Evolutionary conservation across 1,284 basidiomycete species (phyloP), one percentile per base, ranked within the genome.

Genomic region (Fomitopsis schrenkii): DNA sequence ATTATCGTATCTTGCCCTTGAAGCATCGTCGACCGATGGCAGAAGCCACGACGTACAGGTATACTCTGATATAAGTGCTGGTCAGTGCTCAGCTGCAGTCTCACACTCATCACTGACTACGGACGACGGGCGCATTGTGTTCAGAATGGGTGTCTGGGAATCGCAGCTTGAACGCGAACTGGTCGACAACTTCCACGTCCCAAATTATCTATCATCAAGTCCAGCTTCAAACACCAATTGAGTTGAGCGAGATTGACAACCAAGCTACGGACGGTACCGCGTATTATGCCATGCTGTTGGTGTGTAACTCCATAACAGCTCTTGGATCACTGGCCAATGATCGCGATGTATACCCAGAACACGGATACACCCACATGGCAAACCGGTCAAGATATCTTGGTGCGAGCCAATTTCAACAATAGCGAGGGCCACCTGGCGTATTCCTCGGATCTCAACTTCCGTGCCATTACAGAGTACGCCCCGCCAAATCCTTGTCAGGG

Each of bases 1-100:
- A 38, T 72, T 73, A 55, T 64, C 71, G 8, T 73, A 77, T 61
- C 5, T 75, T 36, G 50, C 64, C 50, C 58, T 76, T 38, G 66
- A 70, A 6, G 72, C 69, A 2, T 41, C 15, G 2, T 55, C 62
- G 2, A 63, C 46, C 17, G 62, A 60, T 35, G 59, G 59, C 5
- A n/a, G 50, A 38, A 12, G 55, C 4, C 59, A 63, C 26, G 26
- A 55, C 30, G 56, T 63, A 5, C 59, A 62, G 35, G 46, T 63
- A 8, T 61, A 64, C 42, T 57, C 59, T 9, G 58, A 55, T 58
- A 57, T 60, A 42, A 63, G 58, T 55, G 76, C 64, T 68, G 69
- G 70, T 69, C 17, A 41, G 61, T 57, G 19, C 28, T 22, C 22
- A 22, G 22, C 22, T 22, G 28, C 22, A 33, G 19, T 7, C 17